Evolutionary conservation across 345 rosid genomes (phyloP), one percentile per base, ranked within the genome.

Genomic region (Camelina sativa): DNA sequence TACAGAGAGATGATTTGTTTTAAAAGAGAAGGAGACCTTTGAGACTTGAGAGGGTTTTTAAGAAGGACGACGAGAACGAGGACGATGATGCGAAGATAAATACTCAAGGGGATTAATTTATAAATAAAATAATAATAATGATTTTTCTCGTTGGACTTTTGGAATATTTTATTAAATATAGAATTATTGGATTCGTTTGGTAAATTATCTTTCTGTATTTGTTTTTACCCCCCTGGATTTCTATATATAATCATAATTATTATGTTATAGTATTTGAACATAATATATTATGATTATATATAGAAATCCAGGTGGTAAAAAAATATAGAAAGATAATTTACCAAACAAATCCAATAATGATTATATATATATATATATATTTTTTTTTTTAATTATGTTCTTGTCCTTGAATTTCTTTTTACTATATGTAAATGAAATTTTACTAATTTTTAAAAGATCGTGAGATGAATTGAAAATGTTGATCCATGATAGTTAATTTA

Each of bases 41-140:
- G 76, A 48, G 43, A 40, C 56, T 71, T 35, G 76, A 48, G 43
- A 40, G 65, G 65, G 30, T 62, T 76, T 76, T 57, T 53, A 55
- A 69, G 69, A 56, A 52, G 19, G 44, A 53, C 28, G 58, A 44
- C 30, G 65, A 70, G 58, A 69, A 75, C 69, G 74, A 50, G 13
- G 54, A 41, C 7, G 69, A 50, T 60, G 70, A 69, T 54, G 75
- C 58, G 38, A 2, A 17, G 68, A 51, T 67, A 38, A 25, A 30
- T 38, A 65, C 53, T 41, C 28, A 34, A 34, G 8, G 51, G 51
- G 37, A 8, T 23, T 71, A 1, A 3, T 38, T 38, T 40, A 28
- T 28, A 28, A 28, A 28, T 25, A 25, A 25, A 25, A 3, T 38
- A 11, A 37, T 40, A 10, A 40, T 40, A 3, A 40, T 40, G 43